Evolutionary conservation across 345 rosid genomes (phyloP).

Genomic region (Ceriops zippeliana): DNA sequence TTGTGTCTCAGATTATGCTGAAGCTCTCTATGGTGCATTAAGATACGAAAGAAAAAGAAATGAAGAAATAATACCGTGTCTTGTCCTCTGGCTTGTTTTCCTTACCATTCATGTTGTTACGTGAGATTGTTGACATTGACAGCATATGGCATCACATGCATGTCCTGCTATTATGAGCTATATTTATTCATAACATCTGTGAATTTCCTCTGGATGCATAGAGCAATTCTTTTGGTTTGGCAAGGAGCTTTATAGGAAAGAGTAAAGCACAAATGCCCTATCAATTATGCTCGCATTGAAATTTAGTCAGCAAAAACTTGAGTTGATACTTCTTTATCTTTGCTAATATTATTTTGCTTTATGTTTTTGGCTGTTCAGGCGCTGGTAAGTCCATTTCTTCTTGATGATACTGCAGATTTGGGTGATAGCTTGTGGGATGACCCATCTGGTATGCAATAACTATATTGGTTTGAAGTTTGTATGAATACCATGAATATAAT

Average conservation of each 20-base stretch:
- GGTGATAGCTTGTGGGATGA: slow-evolving; percentile 28
- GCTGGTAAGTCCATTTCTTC: slow-evolving; percentile 76
- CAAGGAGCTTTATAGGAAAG: neutral
- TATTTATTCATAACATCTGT: too few species aligned
- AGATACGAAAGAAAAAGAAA: too few species aligned
- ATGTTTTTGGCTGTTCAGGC: slow-evolving; percentile 46
- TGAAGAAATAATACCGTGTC: too few species aligned
- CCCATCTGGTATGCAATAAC: slow-evolving; percentile 41
- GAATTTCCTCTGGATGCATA: too few species aligned
- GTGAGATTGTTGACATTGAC: too few species aligned
- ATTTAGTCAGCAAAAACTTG: neutral
- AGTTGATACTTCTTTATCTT: neutral
- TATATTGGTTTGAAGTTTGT: slow-evolving; percentile 9
- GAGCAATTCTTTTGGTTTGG: neutral
- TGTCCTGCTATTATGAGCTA: too few species aligned
- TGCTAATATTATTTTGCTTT: slow-evolving; percentile 2
- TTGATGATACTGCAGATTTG: slow-evolving; percentile 51
- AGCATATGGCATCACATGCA: too few species aligned
- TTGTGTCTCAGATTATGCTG: too few species aligned
- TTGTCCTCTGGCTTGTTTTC: too few species aligned
- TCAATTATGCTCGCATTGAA: neutral
- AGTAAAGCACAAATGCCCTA: too few species aligned
- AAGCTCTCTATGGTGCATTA: too few species aligned
- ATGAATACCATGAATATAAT: neutral
- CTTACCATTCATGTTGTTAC: too few species aligned